A percentile compares a stretch with the other conserved stretches of the same genome.
phyloP scores from a whole-genome alignment of 768 basidiomycete species.

The Tulasnella sp. region DNA sequence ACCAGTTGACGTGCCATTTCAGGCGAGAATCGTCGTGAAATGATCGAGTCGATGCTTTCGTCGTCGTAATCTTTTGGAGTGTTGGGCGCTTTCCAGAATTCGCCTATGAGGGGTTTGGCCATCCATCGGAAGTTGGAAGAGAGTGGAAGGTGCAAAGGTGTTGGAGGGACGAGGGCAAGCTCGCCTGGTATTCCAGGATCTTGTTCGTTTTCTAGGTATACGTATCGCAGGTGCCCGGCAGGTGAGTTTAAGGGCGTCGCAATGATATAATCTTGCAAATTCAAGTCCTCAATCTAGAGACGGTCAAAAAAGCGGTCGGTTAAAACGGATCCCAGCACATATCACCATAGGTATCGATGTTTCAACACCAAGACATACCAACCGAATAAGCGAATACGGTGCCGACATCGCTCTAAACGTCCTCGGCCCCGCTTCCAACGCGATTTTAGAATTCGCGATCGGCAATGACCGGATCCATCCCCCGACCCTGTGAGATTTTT shows the following conservation, averaged over 20 bases:
- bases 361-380: not conserved
- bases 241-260: not conserved
- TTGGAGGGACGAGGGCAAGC: conserved; percentile 35
- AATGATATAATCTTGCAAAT: not conserved
- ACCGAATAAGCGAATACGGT: not conserved
- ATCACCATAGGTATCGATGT: not conserved
- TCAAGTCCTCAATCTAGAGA: not conserved
- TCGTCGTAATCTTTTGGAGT: conserved; percentile 40
- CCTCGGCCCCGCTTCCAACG: conserved; percentile 81
- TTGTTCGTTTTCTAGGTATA: conserved; percentile 12
- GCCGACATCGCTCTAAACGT: conserved; percentile 46
- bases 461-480: conserved; percentile 62
- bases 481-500: conserved; percentile 56
- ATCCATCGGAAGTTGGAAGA: conserved; percentile 32
- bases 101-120: conserved; percentile 47
- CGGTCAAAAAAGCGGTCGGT: not conserved
- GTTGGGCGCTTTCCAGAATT: conserved; percentile 41
- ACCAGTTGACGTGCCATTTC: conserved; percentile 66
- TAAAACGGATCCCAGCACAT: not conserved
- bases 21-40: conserved; percentile 64
- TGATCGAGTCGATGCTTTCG: conserved; percentile 73
- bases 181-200: not conserved
- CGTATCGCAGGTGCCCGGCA: conserved; percentile 23
- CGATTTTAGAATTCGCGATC: conserved; percentile 31
- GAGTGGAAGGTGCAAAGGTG: conserved; percentile 31